Percentiles rank a stretch among this genome's conserved stretches.
Conservation (phyloP, 2,329 filamentous ascomycete genomes). For the Arthrobotrys conoides region DNA sequence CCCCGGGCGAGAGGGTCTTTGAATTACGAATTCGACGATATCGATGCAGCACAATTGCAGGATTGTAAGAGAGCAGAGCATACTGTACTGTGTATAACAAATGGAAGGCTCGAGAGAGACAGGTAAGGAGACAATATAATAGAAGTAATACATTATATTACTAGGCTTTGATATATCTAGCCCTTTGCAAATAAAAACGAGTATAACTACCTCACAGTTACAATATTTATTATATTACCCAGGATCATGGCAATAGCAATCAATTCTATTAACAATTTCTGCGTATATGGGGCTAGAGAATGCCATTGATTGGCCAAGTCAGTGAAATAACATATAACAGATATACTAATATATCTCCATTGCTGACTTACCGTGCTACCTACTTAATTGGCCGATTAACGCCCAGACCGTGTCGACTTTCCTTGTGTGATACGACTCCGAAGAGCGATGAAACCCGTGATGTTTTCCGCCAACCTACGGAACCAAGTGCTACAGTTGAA, state of each 20-base stretch:
- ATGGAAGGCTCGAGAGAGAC: not conserved
- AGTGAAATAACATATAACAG: not conserved
- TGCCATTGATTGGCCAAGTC: not conserved
- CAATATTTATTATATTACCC: not conserved
- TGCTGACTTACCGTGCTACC: not conserved
- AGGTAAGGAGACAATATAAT: no score
- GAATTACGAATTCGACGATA: no score
- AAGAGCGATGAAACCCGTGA: slow-evolving; percentile 35
- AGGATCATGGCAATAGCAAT: not conserved
- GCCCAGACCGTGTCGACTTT: slow-evolving; percentile 32
- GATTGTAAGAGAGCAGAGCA: not conserved
- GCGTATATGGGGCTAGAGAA: not conserved
- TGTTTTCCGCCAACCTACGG: slow-evolving; percentile 37
- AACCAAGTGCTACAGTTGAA: slow-evolving; percentile 28
- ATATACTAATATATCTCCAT: not conserved
- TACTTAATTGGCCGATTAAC: slow-evolving; percentile 21
- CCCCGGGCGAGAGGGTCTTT: no score
- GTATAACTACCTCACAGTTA: not conserved
- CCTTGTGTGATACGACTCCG: slow-evolving; percentile 13
- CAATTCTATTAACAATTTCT: not conserved
- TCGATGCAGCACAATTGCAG: not conserved
- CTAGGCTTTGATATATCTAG: not conserved
- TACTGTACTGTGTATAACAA: no score
- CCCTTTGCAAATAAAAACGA: slow-evolving; percentile 7
- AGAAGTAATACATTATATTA: slow-evolving; percentile 10